Evolutionary conservation across 768 basidiomycete species (phyloP).

Genomic region (Lyophyllum decastes): DNA sequence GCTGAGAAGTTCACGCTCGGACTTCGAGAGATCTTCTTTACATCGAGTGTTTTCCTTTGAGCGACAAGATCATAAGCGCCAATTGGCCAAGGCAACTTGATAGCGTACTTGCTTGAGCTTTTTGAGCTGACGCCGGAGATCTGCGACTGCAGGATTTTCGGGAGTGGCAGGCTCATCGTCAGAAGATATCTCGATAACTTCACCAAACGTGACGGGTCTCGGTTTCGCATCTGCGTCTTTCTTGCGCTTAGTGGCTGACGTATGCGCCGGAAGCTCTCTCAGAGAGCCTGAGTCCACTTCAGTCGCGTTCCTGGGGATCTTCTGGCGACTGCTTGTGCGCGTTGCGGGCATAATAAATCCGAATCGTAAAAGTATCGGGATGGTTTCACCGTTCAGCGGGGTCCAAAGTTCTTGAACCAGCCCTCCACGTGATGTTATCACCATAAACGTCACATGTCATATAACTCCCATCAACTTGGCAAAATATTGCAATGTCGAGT

Average conservation of each 20-base stretch:
- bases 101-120: conserved; percentile 44
- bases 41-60: conserved; percentile 33
- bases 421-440: too few relatives aligned
- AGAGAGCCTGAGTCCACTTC: background rate
- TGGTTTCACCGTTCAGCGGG: too few relatives aligned
- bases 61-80: background rate
- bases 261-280: background rate
- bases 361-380: too few relatives aligned
- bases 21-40: conserved; percentile 30
- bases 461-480: too few relatives aligned
- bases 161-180: conserved; percentile 42
- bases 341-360: conserved; percentile 8
- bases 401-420: too few relatives aligned
- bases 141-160: conserved; percentile 21
- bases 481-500: background rate
- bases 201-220: conserved; percentile 21
- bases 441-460: too few relatives aligned
- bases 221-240: conserved; percentile 13
- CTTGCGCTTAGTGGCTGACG: conserved; percentile 20
- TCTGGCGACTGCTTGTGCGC: conserved; percentile 1
- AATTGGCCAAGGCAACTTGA: background rate
- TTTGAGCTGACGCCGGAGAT: conserved; percentile 42
- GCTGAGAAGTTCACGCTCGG: conserved; percentile 18
- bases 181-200: conserved; percentile 61
- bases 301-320: background rate